A percentile compares a stretch with the other conserved stretches of the same genome.
These are phyloP conservation scores for Fennellomyces sp. DNA, from an alignment of 371 early-diverging fungal species.

Conservation along the genomic window DNA sequence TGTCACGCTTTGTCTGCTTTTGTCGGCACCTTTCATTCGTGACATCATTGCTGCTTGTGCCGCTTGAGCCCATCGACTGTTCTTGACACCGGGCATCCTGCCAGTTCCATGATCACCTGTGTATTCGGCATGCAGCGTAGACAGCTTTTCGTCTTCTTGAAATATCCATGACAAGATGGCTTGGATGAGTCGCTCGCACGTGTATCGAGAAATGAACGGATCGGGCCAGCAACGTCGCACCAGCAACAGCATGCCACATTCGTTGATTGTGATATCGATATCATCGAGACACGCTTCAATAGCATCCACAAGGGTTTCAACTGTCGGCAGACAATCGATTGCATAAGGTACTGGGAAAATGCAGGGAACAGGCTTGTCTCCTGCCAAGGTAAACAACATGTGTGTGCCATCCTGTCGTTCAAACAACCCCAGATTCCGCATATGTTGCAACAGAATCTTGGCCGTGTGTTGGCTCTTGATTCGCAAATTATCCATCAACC, in stretches of 20 bases:
- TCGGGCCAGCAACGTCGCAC: conserved; percentile 63
- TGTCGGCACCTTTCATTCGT: conserved; percentile 24
- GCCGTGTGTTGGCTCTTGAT: conserved; percentile 28
- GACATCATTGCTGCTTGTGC: conserved; percentile 35
- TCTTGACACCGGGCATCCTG: conserved; percentile 22
- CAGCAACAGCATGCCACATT: conserved; percentile 56
- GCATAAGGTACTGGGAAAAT: conserved; percentile 58
- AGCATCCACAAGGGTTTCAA: conserved; percentile 54
- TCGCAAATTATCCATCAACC: conserved; percentile 37
- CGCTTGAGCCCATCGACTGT: conserved; percentile 28
- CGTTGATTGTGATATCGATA: conserved; percentile 57
- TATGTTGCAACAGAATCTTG: conserved; percentile 52
- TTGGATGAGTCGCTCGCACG: conserved; percentile 46
- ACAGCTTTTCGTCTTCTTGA: conserved; percentile 55
- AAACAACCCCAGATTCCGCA: conserved; percentile 58
- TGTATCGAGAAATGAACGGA: conserved; percentile 57
- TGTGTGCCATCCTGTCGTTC: conserved; percentile 56
- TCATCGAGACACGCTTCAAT: conserved; percentile 57
- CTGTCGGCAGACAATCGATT: conserved; percentile 49
- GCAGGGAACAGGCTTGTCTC: conserved; percentile 19
- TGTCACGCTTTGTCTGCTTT: conserved; percentile 25
- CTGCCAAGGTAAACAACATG: conserved; percentile 32
- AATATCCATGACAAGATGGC: conserved; percentile 59
- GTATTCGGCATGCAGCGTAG: conserved; percentile 39
- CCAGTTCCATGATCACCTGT: conserved; percentile 11